These are phyloP conservation scores for Penicillium capsulatum DNA, from an alignment of 2,329 filamentous ascomycete genomes.

Conservation along the genomic window DNA sequence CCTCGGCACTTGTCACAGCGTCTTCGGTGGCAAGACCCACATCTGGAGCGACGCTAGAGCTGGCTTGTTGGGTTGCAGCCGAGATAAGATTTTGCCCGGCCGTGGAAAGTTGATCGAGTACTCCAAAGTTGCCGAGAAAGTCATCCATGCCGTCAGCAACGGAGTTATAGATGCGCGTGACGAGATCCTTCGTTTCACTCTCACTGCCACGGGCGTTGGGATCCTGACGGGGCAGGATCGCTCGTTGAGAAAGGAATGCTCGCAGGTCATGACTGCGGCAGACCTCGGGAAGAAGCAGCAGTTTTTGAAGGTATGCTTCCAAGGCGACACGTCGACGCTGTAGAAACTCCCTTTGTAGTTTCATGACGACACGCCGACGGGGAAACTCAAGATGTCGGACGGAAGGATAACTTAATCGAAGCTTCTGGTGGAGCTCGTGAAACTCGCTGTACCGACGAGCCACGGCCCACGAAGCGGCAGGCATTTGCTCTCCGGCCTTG, in stretches of 20 bases:
- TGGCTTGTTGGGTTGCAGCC: constrained; percentile 50
- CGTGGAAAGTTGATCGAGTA: constrained; percentile 87
- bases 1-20: constrained; percentile 61
- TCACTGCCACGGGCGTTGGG: constrained; percentile 52
- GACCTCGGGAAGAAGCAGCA: constrained; percentile 83
- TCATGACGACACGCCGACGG: constrained; percentile 86
- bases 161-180: constrained; percentile 91
- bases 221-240: constrained; percentile 65
- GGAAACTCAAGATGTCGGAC: constrained; percentile 90
- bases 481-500: constrained; percentile 90
- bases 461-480: constrained; percentile 89
- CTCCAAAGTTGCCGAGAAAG: constrained; percentile 90
- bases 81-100: constrained; percentile 78
- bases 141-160: constrained; percentile 98
- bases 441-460: constrained; percentile 96
- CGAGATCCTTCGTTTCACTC: constrained; percentile 72
- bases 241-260: constrained; percentile 83
- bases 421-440: constrained; percentile 85
- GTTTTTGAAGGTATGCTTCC: constrained; percentile 76
- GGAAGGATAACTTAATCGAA: constrained; percentile 78
- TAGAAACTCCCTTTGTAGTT: constrained; percentile 91
- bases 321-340: constrained; percentile 80
- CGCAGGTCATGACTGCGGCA: constrained; percentile 90
- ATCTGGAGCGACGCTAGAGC: constrained; percentile 47
- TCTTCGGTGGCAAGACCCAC: constrained; percentile 44